These are phyloP conservation scores for Thalassiosira delicatula DNA, from an alignment of 352 stramenopile species.

Conservation along the genomic window DNA sequence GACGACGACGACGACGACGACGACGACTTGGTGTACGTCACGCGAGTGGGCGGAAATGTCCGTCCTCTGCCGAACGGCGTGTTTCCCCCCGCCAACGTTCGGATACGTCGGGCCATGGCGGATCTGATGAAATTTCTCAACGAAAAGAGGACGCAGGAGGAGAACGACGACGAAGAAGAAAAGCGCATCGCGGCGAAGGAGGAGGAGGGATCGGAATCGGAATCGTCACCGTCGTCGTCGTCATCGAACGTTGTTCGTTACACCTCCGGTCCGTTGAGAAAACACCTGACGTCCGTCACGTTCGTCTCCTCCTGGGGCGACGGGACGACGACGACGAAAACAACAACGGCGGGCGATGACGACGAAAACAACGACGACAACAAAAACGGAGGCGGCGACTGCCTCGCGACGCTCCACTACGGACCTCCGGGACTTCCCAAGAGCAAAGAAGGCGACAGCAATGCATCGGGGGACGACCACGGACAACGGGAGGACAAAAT, in stretches of 20 bases:
- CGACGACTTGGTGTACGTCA: conserved; percentile 55
- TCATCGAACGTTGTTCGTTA: no score
- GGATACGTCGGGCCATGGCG: conserved; percentile 71
- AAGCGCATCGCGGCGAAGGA: no score
- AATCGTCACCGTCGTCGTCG: no score
- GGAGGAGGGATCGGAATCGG: no score
- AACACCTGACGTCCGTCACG: conserved; percentile 63
- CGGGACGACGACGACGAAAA: neutral
- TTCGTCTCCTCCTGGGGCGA: conserved; percentile 74
- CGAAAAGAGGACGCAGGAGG: conserved; percentile 5
- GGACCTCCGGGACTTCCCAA: conserved; percentile 41
- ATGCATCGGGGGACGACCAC: no score
- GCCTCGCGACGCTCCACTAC: conserved; percentile 73
- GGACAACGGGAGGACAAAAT: no score
- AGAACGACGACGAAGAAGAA: neutral
- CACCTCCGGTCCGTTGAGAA: no score
- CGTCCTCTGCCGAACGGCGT: conserved; percentile 42
- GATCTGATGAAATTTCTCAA: conserved; percentile 62
- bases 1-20: conserved; percentile 6
- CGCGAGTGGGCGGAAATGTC: conserved; percentile 49
- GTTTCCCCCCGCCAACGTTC: conserved; percentile 70
- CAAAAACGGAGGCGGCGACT: conserved; percentile 48
- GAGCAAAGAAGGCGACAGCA: conserved; percentile 11
- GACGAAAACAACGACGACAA: no score
- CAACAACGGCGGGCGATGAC: neutral